Conservation (phyloP, 768 basidiomycete genomes). For the Amyloporia xantha region DNA sequence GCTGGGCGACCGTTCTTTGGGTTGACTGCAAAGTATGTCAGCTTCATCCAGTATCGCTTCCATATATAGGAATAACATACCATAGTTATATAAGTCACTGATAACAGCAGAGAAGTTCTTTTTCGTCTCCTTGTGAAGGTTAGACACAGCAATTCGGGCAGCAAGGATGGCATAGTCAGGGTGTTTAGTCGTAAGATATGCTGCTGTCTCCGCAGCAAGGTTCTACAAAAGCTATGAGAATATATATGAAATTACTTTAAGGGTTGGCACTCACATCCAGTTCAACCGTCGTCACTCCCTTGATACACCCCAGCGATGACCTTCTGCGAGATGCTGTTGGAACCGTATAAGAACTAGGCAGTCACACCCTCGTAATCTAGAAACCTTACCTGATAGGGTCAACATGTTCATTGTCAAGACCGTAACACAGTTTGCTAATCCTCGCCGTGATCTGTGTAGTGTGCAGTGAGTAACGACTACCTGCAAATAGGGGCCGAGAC, state of each 20-base stretch:
- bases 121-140: slow-evolving; percentile 98
- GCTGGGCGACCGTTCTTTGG: slow-evolving; percentile 87
- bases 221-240: slow-evolving; percentile 44
- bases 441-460: slow-evolving; percentile 72
- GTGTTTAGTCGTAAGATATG: slow-evolving; percentile 93
- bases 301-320: slow-evolving; percentile 91
- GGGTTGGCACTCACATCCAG: slow-evolving; percentile 65
- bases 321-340: slow-evolving; percentile 75
- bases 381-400: slow-evolving; percentile 81
- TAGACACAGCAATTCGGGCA: slow-evolving; percentile 97
- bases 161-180: slow-evolving; percentile 98
- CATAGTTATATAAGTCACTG: slow-evolving; percentile 82
- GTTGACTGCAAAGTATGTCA: slow-evolving; percentile 53
- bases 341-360: not conserved
- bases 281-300: slow-evolving; percentile 94
- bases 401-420: slow-evolving; percentile 86
- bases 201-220: slow-evolving; percentile 94
- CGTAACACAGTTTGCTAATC: slow-evolving; percentile 90
- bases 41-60: slow-evolving; percentile 1
- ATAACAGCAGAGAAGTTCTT: slow-evolving; percentile 93
- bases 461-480: slow-evolving; percentile 1
- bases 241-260: not conserved
- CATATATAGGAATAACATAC: slow-evolving; percentile 33
- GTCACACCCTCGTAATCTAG: not conserved
- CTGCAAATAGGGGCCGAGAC: slow-evolving; percentile 37